These are phyloP conservation scores for Evernia prunastri DNA, from an alignment of 495 filamentous ascomycete species.

Conservation along the genomic window DNA sequence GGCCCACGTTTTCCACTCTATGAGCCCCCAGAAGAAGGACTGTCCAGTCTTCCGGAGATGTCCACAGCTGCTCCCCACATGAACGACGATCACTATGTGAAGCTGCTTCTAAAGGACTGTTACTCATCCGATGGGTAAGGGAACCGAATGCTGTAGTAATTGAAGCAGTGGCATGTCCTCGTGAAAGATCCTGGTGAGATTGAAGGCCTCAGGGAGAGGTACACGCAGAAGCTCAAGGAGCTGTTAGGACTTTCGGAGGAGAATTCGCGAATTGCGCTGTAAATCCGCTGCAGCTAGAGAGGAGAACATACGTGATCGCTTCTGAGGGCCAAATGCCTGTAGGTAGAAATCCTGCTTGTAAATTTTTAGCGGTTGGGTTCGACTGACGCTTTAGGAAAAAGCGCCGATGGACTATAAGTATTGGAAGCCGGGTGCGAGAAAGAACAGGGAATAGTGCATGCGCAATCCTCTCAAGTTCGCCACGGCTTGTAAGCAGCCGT, in stretches of 20 bases:
- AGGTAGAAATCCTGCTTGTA: background rate
- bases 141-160: no score
- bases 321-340: background rate
- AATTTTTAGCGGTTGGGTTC: background rate
- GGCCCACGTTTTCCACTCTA: no score
- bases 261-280: background rate
- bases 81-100: no score
- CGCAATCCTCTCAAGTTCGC: background rate
- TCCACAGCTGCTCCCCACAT: no score
- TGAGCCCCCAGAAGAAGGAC: no score
- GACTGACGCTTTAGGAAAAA: background rate
- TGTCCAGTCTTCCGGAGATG: no score
- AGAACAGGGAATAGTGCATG: background rate
- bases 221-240: background rate
- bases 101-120: no score
- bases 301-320: background rate
- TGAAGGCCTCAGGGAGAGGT: background rate
- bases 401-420: background rate
- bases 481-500: background rate
- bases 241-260: background rate
- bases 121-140: no score
- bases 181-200: slow-evolving; percentile 22
- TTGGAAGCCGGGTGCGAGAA: background rate
- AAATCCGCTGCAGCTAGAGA: background rate
- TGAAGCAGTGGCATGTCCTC: slow-evolving; percentile 46